Evolutionary conservation across 768 basidiomycete species (phyloP).

Genomic region (Pleurotus giganteus): DNA sequence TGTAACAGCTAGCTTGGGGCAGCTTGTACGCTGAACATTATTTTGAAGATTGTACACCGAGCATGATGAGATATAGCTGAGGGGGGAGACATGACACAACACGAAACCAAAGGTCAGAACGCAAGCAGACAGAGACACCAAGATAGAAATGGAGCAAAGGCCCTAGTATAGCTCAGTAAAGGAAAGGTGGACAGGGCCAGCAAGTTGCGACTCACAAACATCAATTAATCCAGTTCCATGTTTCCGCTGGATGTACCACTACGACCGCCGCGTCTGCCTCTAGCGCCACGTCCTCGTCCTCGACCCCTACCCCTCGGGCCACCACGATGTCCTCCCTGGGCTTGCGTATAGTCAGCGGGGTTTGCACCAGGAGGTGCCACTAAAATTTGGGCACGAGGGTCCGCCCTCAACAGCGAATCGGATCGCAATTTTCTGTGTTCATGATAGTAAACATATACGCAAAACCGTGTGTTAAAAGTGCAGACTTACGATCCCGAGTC

Average conservation of each 20-base stretch:
- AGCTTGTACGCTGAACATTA: no score
- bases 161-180: not conserved
- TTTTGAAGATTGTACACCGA: no score
- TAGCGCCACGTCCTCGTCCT: slow-evolving; percentile 21
- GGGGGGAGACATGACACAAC: not conserved
- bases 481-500: slow-evolving; percentile 55
- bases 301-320: slow-evolving; percentile 32
- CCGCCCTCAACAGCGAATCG: slow-evolving; percentile 62
- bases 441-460: not conserved
- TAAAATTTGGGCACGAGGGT: slow-evolving; percentile 67
- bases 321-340: slow-evolving; percentile 33
- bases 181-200: slow-evolving; percentile 10
- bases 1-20: not conserved
- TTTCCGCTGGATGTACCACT: slow-evolving; percentile 33
- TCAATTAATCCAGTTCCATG: slow-evolving; percentile 52
- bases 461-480: not conserved
- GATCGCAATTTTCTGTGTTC: slow-evolving; percentile 77
- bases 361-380: slow-evolving; percentile 67
- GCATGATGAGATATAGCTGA: not conserved
- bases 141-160: not conserved
- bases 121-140: not conserved
- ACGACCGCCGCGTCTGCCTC: slow-evolving; percentile 35
- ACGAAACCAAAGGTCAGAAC: not conserved
- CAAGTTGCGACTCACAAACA: slow-evolving; percentile 16
- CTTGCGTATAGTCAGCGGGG: slow-evolving; percentile 46